phyloP scores from a whole-genome alignment of 768 basidiomycete genomes.

The Rhizopogon rudus region DNA sequence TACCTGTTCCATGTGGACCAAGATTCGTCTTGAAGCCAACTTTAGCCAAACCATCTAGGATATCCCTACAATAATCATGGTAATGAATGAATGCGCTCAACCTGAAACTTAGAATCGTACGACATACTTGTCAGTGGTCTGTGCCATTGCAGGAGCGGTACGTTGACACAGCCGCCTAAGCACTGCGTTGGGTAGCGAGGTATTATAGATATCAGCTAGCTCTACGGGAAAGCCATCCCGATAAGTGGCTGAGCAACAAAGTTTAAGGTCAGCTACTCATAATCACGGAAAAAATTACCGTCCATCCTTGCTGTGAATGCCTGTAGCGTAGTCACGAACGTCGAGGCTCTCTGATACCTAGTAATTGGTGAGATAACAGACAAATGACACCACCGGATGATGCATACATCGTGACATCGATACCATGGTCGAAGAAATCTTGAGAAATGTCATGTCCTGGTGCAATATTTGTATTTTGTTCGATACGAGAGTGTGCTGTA shows the following conservation, averaged over 20 bases:
- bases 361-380: background rate
- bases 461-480: background rate
- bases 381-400: background rate
- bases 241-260: constrained; percentile 8
- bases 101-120: background rate
- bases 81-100: background rate
- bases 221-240: constrained; percentile 19
- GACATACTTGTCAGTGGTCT: constrained; percentile 23
- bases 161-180: constrained; percentile 17
- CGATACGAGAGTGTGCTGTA: background rate
- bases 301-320: background rate
- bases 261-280: background rate
- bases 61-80: constrained; percentile 17
- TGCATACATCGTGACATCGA: constrained; percentile 25
- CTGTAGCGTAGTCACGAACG: constrained; percentile 13
- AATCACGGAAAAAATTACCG: constrained; percentile 1
- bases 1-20: constrained; percentile 30
- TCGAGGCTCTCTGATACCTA: constrained; percentile 22
- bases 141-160: constrained; percentile 7
- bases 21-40: constrained; percentile 34
- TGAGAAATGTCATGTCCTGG: constrained; percentile 34
- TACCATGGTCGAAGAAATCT: constrained; percentile 25
- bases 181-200: constrained; percentile 13
- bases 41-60: constrained; percentile 31
- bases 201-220: constrained; percentile 14